Base-by-base conservation (phyloP, 73 alveolate genomes). In the Paramecium octaurelia region DNA sequence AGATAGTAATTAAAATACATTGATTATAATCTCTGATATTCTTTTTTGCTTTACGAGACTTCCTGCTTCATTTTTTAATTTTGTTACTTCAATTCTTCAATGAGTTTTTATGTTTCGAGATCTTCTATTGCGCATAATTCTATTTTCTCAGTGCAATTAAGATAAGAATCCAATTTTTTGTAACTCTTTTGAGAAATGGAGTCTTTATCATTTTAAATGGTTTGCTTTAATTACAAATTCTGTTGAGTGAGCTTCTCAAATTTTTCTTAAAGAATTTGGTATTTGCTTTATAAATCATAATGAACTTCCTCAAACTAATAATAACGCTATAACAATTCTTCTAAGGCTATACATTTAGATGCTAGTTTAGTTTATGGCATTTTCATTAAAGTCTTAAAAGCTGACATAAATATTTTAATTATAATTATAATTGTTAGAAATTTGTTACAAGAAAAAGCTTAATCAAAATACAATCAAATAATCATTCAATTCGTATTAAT, bases 401-500 rank as follows among this genome's bases (percentile, higher is more conserved):
- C 20, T 64, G 84, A 31, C 84, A 64, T 64, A 48, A 59, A 64
- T 54, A n/a, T 54, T 4, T 54, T n/a, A 24, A 64, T 20, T 27
- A 31, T 64, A 31, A 12, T 8, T 40, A 64, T 64, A 31, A 12
- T 8, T 40, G 27, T 27, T 27, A 27, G 9, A 59, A 23, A 59
- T 16, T 54, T 54, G 31, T 16, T 54, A 54, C 7, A 54, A 54
- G 69, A 54, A 18, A 54, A 54, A 54, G 69, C 69, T 54, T 54
- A 18, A 54, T 18, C 20, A 54, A 54, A 54, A 18, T 54, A 18
- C 16, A 54, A 48, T 48, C 24, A 48, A n/a, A n/a, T 27, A 8
- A 27, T 31, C 18, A 59, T 31, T 64, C 84, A 64, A 64, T 64
- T 64, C 4, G 84, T 64, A 46, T 89, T 89, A 23, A 89, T 89